Evolutionary conservation across 2,329 filamentous ascomycete genomes (phyloP), one percentile per base, ranked within the genome.

Genomic region (Sporothrix inflata): DNA sequence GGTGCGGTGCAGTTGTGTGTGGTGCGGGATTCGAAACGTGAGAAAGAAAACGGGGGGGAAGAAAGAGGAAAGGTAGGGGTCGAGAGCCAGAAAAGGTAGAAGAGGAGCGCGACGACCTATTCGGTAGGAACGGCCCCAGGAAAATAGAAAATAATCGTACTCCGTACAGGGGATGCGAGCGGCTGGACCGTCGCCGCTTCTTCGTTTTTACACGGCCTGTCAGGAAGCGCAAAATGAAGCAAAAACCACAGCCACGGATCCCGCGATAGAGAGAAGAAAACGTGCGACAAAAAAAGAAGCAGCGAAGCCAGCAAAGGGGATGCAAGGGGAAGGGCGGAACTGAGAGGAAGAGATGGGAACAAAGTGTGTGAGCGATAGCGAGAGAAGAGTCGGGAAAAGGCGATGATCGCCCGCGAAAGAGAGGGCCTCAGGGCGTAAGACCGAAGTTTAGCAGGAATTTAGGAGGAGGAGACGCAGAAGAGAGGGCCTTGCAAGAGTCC

Each of bases 21-120:
- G 63, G 61, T 73, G 71, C 66, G 66, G 55, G 57, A 72, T 72
- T 61, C 71, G 71, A 72, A 72, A 72, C 66, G 71, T 69, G 72
- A 61, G 68, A 71, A 60, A 30, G 27, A 55, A 63, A 68, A 71
- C 61, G 61, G 70, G 65, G 70, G 45, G 45, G n/a, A 30, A 30
- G 57, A 24, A 51, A 69, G 66, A 65, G 24, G 53, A 61, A 47
- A 67, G 34, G 47, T 34, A 69, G 21, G 69, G 70, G 69, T 53
- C 21, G 69, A 42, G 55, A 65, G 65, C 45, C 57, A 69, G 49
- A 63, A 68, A 55, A 34, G 69, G 61, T 42, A 69, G 42, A 57
- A 69, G 55, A 61, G 55, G 61, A 69, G 65, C 71, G 71, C 71
- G 66, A 72, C 71, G 27, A 5, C 49, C 27, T 61, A 49, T 65